Percentiles rank a stretch among this genome's conserved stretches.
phyloP scores from a whole-genome alignment of 2,329 filamentous ascomycete genomes.

The Aspergillus texensis region DNA sequence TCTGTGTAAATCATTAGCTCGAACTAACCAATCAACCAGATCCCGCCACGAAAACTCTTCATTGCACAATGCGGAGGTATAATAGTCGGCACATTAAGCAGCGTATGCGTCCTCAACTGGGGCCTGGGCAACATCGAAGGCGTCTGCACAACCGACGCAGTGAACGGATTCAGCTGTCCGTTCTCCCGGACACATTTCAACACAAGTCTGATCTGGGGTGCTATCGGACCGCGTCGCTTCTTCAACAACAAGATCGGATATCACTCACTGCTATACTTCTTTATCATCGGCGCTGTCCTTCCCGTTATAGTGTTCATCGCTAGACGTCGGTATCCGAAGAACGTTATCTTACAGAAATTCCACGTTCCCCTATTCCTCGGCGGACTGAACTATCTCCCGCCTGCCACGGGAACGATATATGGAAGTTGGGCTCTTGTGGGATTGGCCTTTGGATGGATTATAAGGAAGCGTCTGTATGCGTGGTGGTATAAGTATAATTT shows the following conservation, averaged over 20 bases:
- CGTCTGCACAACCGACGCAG: slow-evolving; percentile 56
- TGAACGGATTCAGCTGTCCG: slow-evolving; percentile 61
- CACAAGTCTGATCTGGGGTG: slow-evolving; percentile 69
- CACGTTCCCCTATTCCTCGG: slow-evolving; percentile 20
- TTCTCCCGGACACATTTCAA: slow-evolving; percentile 63
- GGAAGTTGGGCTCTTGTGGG: slow-evolving; percentile 68
- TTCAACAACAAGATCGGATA: slow-evolving; percentile 65
- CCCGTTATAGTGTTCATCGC: background rate
- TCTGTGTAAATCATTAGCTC: background rate
- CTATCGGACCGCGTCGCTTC: slow-evolving; percentile 68
- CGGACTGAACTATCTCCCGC: slow-evolving; percentile 52
- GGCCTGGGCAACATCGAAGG: slow-evolving; percentile 46
- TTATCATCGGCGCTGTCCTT: slow-evolving; percentile 60
- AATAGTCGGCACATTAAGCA: slow-evolving; percentile 48
- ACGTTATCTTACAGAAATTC: background rate
- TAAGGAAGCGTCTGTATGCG: slow-evolving; percentile 61
- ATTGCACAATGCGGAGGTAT: slow-evolving; percentile 52
- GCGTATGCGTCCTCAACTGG: slow-evolving; percentile 50
- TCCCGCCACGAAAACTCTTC: slow-evolving; percentile 51
- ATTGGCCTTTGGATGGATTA: slow-evolving; percentile 64
- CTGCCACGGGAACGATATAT: slow-evolving; percentile 68
- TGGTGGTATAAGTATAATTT: slow-evolving; percentile 79
- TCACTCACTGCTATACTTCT: slow-evolving; percentile 66
- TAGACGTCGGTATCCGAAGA: background rate
- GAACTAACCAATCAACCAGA: slow-evolving; percentile 32